Percentiles rank a stretch among this genome's conserved stretches.
Evolutionary conservation across 2,329 filamentous ascomycete species (phyloP).

Genomic region (Neurospora sp.): DNA sequence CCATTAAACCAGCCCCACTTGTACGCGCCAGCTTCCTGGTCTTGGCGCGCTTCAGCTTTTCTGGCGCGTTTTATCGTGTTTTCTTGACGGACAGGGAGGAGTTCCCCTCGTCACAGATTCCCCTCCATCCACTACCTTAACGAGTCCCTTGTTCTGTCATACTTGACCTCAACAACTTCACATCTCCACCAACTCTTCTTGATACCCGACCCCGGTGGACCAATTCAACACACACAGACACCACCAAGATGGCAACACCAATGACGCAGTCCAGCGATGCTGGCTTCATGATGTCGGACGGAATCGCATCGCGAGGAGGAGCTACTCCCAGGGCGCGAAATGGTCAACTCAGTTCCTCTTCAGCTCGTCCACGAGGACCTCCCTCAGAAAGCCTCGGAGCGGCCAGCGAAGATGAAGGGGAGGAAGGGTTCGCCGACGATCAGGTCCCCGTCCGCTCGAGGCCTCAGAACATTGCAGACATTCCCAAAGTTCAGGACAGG

Average conservation of each 20-base stretch:
- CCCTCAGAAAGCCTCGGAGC: constrained; percentile 53
- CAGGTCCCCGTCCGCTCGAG: constrained; percentile 46
- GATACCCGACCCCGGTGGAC: background rate
- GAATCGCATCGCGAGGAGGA: constrained; percentile 29
- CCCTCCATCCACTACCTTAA: background rate
- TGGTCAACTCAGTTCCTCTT: constrained; percentile 40
- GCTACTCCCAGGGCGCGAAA: constrained; percentile 34
- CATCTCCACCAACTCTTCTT: background rate
- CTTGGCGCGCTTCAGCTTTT: constrained; percentile 7
- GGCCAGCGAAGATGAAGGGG: constrained; percentile 51
- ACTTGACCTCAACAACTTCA: background rate
- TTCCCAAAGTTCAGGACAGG: constrained; percentile 66
- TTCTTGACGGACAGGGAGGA: constrained; percentile 11
- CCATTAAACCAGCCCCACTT: constrained; percentile 13
- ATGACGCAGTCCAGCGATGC: constrained; percentile 48
- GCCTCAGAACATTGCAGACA: constrained; percentile 36
- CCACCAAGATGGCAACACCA: constrained; percentile 15
- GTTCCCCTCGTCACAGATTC: background rate
- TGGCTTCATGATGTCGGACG: constrained; percentile 49
- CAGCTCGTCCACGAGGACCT: constrained; percentile 45
- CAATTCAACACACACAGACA: background rate
- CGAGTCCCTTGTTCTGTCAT: background rate
- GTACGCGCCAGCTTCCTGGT: constrained; percentile 7
- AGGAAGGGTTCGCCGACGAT: constrained; percentile 52
- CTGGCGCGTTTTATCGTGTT: constrained; percentile 21